Base-by-base conservation (phyloP, 2,329 filamentous ascomycete species). In the Gliomastix tumulicola region DNA sequence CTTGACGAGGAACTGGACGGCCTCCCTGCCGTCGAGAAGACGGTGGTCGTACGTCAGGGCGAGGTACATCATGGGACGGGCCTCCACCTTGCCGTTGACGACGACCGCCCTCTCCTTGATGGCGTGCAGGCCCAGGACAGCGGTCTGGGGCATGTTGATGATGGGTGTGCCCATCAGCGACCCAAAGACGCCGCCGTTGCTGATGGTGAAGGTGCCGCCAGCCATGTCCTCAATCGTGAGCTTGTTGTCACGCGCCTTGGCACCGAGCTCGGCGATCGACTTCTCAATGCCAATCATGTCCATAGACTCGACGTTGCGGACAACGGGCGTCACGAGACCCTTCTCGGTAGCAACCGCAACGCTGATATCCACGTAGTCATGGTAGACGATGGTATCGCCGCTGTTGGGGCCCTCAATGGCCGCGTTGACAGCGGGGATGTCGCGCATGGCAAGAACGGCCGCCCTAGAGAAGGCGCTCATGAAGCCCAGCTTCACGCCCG, bases 1-100 rank as follows among this genome's bases (percentile, higher is more conserved):
- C 77, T 94, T 95, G 43, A 97, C 84, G 49, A 97, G 71, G 74
- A 97, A 97, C 44, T 90, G 92, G 28, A 95, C 88, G 32, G 90
- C 92, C 68, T 97, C 90, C 57, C 90, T 80, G 35, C 92, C 92
- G 60, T 97, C 92, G 18, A 98, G 73, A 34, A 98, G 78, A 57
- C 92, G 85, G 68, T 98, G 92, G 60, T 98, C 92, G 57, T 98
- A 98, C 12, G 92, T 98, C 41, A 98, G 74, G 30, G 92, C 92
- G 46, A 98, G 77, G 63, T 95, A 97, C 92, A 98, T 98, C 88
- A 98, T 97, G n/a, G 92, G 92, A 48, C 92, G 79, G 49, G 95
- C 86, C 62, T 96, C 89, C 40, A 97, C 73, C 70, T 96, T 94
- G 55, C 92, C 92, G 54, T 97, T 88, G 43, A 97, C 72, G 19